A percentile compares a stretch with the other conserved stretches of the same genome.
phyloP scores from a whole-genome alignment of 495 filamentous ascomycete species.

The Neurospora sublineolata region DNA sequence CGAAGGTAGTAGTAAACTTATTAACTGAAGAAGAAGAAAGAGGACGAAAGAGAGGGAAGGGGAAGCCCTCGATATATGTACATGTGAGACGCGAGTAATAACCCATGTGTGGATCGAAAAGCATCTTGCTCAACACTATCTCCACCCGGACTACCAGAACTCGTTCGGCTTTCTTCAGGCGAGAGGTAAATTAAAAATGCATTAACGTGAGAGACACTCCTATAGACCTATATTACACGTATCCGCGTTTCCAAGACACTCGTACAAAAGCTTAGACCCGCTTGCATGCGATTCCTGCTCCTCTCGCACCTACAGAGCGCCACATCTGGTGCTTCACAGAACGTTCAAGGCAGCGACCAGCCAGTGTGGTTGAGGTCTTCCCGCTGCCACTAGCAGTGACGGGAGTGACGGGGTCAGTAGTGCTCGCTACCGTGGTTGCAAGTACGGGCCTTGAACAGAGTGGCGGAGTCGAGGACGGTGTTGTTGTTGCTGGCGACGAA shows the following conservation, averaged over 20 bases:
- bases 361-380: neutral
- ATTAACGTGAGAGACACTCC: neutral
- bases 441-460: slow-evolving; percentile 16
- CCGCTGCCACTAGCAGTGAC: neutral
- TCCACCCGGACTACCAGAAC: too few species aligned
- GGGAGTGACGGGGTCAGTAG: neutral
- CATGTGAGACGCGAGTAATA: too few species aligned
- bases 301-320: neutral
- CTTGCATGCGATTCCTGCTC: neutral
- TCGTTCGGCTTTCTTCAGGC: too few species aligned
- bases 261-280: neutral
- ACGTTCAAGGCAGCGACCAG: neutral
- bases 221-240: neutral
- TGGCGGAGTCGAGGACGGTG: slow-evolving; percentile 22
- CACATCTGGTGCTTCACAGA: neutral
- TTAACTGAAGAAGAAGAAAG: too few species aligned
- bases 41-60: too few species aligned
- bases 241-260: neutral
- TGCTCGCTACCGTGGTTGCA: neutral
- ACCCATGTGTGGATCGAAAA: too few species aligned
- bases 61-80: too few species aligned
- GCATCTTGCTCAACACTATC: too few species aligned
- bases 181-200: neutral
- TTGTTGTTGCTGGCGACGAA: slow-evolving; percentile 22
- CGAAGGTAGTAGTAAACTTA: too few species aligned